Evolutionary conservation across 768 basidiomycete genomes (phyloP), one percentile per base, ranked within the genome.

Genomic region (Artomyces pyxidatus): DNA sequence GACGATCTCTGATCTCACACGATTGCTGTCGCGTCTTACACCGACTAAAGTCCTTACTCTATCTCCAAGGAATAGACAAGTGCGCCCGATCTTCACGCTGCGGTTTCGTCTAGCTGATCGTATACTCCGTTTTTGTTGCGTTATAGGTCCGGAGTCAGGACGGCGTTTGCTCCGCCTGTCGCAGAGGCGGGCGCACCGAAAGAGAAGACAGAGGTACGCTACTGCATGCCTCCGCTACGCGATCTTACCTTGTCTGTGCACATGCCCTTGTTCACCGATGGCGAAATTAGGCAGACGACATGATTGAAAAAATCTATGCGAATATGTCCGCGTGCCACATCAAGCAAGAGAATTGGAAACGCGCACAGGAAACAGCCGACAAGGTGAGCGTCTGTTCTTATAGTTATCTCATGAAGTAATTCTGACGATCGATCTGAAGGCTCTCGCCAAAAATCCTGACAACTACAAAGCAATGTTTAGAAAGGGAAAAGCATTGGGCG

Each of bases 271-370:
- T 6, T 12, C 32, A 8, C 17, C 32, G 32, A 12, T 35, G 32
- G 12, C 14, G 14, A 6, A 12, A 17, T 37, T 42, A 91, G 88
- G 73, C 80, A 17, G 89, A 91, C 61, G 70, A 80, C 9, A 72
- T 89, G 32, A 63, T 88, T 17, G 87, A 87, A 65, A 91, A 85
- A 68, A 79, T 90, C 40, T 87, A 91, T 54, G 78, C 85, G 3
- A 92, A 92, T 49, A 85, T 88, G 84, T 78, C 83, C 3, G 87
- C 86, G 5, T 88, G 87, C 56, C 86, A 91, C 61, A 67, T 91
- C 59, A 89, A 88, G 65, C 78, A 79, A 43, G 71, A 72, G 41
- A 92, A 88, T 60, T 92, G 85, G 85, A 77, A 80, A 59, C 78
- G 89, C 12, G 84, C 82, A 0, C 62, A 78, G 45, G 86, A 91